Evolutionary conservation across 768 basidiomycete genomes (phyloP).

Genomic region (Trametes maxima): DNA sequence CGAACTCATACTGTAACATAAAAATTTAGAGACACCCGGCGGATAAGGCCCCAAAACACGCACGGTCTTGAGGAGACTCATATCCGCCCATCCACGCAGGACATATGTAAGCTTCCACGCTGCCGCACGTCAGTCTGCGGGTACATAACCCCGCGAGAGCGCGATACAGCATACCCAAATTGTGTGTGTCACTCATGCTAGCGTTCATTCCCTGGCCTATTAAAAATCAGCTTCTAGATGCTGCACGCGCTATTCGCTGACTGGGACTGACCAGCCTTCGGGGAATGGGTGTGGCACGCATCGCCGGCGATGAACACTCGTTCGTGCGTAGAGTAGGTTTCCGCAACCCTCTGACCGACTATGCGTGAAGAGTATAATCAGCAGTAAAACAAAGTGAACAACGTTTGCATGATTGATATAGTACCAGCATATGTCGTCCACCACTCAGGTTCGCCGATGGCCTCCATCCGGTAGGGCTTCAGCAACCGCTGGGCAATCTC

Average conservation of each 20-base stretch:
- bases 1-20: constrained; percentile 55
- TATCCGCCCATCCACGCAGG: constrained; percentile 54
- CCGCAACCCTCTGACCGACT: constrained; percentile 77
- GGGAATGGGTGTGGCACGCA: constrained; percentile 71
- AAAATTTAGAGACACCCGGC: neutral
- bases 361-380: neutral
- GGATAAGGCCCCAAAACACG: constrained; percentile 13
- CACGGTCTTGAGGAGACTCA: constrained; percentile 54
- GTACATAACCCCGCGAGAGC: neutral
- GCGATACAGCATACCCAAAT: constrained; percentile 49
- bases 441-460: constrained; percentile 42
- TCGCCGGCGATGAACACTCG: constrained; percentile 80
- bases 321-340: constrained; percentile 57
- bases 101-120: constrained; percentile 67
- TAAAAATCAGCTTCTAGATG: neutral
- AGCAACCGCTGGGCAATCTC: constrained; percentile 45
- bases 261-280: constrained; percentile 50
- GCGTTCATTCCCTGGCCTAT: constrained; percentile 70
- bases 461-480: constrained; percentile 41
- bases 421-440: constrained; percentile 55
- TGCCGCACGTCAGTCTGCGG: constrained; percentile 19
- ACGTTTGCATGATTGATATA: neutral
- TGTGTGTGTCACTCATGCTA: constrained; percentile 75
- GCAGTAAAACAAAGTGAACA: neutral
- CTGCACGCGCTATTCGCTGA: too few species aligned